A percentile compares a stretch with the other conserved stretches of the same genome.
Evolutionary conservation across 306 rosid genomes (phyloP).

Genomic region (Vigna radiata): DNA sequence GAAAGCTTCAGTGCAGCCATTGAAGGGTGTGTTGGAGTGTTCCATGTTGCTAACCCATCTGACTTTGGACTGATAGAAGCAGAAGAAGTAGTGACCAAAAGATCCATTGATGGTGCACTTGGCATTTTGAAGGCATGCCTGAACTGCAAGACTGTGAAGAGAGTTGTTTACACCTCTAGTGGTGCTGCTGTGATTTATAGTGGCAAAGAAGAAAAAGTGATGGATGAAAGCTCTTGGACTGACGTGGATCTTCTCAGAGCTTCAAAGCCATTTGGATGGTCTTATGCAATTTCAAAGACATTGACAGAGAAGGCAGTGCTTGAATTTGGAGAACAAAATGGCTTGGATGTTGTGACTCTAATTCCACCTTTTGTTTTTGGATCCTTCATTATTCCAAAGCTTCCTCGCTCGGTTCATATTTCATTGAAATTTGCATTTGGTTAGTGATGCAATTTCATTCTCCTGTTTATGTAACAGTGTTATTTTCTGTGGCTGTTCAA

Average conservation of each 20-base stretch:
- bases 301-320: conserved; percentile 40
- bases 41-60: conserved; percentile 60
- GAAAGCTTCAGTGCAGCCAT: conserved; percentile 57
- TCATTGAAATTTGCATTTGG: conserved; percentile 20
- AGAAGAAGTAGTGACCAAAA: conserved; percentile 53
- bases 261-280: conserved; percentile 4
- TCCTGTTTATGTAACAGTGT: no score
- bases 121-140: conserved; percentile 63
- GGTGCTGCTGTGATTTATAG: background rate
- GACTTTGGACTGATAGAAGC: conserved; percentile 47
- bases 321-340: conserved; percentile 39
- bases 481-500: no score
- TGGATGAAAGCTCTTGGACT: conserved; percentile 25
- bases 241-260: conserved; percentile 7
- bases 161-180: conserved; percentile 68
- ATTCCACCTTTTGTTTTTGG: conserved; percentile 31
- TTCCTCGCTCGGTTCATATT: background rate
- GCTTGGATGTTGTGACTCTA: conserved; percentile 34
- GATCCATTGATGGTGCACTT: conserved; percentile 60
- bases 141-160: conserved; percentile 51
- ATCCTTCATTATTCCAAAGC: conserved; percentile 36
- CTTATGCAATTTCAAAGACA: conserved; percentile 25
- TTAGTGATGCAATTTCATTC: background rate
- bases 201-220: background rate
- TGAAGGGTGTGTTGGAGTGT: conserved; percentile 66